These are phyloP conservation scores for Ogataea polymorpha DNA, from an alignment of 805 yeast species.

Conservation along the genomic window DNA sequence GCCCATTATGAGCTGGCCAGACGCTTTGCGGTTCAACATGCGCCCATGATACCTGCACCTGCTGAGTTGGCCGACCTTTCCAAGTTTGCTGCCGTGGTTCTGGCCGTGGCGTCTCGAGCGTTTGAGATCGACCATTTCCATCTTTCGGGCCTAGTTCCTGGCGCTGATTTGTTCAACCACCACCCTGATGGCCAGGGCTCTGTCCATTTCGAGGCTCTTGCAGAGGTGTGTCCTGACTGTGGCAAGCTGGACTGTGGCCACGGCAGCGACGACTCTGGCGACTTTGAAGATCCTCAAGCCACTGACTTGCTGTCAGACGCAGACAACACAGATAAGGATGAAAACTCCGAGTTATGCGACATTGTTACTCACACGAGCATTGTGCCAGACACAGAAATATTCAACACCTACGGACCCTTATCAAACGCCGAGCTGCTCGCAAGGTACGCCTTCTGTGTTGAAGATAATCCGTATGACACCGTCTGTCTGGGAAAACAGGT, in stretches of 20 bases:
- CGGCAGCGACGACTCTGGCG: constrained; percentile 17
- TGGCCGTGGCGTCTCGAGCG: constrained; percentile 70
- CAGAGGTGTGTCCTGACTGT: constrained; percentile 35
- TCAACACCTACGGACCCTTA: constrained; percentile 79
- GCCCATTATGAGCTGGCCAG: constrained; percentile 39
- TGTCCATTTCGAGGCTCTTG: constrained; percentile 61
- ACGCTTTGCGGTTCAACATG: constrained; percentile 38
- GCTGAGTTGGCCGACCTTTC: constrained; percentile 27
- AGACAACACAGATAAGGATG: constrained; percentile 13
- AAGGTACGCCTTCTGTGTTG: constrained; percentile 72
- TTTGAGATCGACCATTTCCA: constrained; percentile 77
- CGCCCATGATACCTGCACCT: constrained; percentile 36
- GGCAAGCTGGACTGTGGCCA: constrained; percentile 34
- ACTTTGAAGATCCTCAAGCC: not conserved
- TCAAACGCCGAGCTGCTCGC: constrained; percentile 64
- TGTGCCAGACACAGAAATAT: constrained; percentile 54
- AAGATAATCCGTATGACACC: constrained; percentile 51
- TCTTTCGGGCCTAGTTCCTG: constrained; percentile 78
- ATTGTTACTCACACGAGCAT: constrained; percentile 49
- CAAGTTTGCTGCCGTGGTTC: constrained; percentile 54
- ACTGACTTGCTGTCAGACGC: not conserved
- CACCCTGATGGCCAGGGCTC: constrained; percentile 48
- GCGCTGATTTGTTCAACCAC: constrained; percentile 89
- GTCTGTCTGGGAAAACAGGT: constrained; percentile 55
- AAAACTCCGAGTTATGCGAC: constrained; percentile 50